Evolutionary conservation across 495 filamentous ascomycete genomes (phyloP).

Genomic region (Astrothelium macrocarpum): DNA sequence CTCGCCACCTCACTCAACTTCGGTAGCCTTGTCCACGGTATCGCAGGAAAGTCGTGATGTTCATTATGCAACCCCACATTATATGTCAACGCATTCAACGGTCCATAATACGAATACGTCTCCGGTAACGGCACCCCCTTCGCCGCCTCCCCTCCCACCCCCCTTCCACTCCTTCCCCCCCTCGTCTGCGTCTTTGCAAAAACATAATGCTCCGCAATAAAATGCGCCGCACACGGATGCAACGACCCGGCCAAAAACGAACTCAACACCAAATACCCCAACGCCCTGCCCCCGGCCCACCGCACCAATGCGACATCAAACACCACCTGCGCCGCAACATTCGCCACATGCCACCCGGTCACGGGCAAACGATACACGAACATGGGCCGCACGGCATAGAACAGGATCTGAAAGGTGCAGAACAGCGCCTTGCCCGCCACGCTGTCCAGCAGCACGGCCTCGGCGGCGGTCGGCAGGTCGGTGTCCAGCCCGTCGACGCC

Average conservation of each 20-base stretch:
- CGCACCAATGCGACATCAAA: conserved; percentile 68
- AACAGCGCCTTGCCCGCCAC: conserved; percentile 97
- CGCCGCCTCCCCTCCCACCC: conserved; percentile 29
- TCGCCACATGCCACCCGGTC: conserved; percentile 74
- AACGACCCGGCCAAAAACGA: conserved; percentile 90
- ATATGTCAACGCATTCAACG: conserved; percentile 85
- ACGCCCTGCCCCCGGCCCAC: conserved; percentile 43
- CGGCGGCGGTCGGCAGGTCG: conserved; percentile 84
- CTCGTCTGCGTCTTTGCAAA: conserved; percentile 50
- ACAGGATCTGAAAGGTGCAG: conserved; percentile 98
- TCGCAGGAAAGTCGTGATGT: conserved; percentile 95
- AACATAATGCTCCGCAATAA: conserved; percentile 99
- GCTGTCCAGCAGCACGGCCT: conserved; percentile 92
- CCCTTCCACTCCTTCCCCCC: conserved; percentile 16
- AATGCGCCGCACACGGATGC: conserved; percentile 93
- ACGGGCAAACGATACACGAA: conserved; percentile 83
- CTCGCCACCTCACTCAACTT: conserved; percentile 65
- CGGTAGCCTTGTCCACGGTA: conserved; percentile 84
- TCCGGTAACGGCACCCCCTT: conserved; percentile 64
- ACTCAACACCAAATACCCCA: conserved; percentile 73
- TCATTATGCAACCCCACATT: conserved; percentile 98
- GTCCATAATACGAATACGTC: conserved; percentile 95
- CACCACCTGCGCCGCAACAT: conserved; percentile 61
- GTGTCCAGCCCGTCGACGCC: conserved; percentile 95
- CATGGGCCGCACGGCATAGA: conserved; percentile 98